These are phyloP conservation scores for Fusarium chuoi DNA, from an alignment of 2,329 filamentous ascomycete species.

Conservation along the genomic window DNA sequence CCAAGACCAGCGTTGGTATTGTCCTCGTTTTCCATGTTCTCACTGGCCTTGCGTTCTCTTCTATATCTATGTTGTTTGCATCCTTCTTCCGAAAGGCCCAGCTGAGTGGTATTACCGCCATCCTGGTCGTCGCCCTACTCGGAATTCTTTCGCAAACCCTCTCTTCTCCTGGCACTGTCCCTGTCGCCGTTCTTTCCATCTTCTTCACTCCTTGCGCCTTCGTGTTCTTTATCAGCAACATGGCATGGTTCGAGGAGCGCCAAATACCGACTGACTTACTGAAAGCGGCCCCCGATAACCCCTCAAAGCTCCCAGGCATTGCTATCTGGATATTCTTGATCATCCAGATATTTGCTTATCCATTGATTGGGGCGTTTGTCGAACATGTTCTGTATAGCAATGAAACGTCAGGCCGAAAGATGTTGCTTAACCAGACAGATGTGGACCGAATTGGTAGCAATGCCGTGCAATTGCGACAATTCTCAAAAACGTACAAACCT, in stretches of 20 bases:
- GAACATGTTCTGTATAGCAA: slow-evolving; percentile 83
- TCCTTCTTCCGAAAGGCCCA: slow-evolving; percentile 89
- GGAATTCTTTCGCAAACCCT: slow-evolving; percentile 85
- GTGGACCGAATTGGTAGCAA: slow-evolving; percentile 47
- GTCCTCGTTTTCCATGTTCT: slow-evolving; percentile 80
- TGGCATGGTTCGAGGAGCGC: slow-evolving; percentile 79
- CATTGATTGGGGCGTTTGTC: slow-evolving; percentile 77
- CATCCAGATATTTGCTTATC: slow-evolving; percentile 82
- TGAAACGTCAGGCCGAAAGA: slow-evolving; percentile 68
- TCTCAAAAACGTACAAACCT: slow-evolving; percentile 83
- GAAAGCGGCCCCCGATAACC: slow-evolving; percentile 69
- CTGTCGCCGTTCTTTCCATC: slow-evolving; percentile 76
- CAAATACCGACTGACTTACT: slow-evolving; percentile 69
- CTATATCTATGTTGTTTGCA: slow-evolving; percentile 82
- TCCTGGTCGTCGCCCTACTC: slow-evolving; percentile 77
- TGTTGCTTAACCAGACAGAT: slow-evolving; percentile 51
- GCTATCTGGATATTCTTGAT: slow-evolving; percentile 81
- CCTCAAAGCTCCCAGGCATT: slow-evolving; percentile 77
- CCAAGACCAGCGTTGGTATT: slow-evolving; percentile 70
- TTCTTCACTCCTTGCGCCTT: slow-evolving; percentile 91
- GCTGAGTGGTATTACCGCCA: slow-evolving; percentile 83
- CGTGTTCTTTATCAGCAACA: slow-evolving; percentile 79
- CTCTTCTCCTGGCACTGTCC: slow-evolving; percentile 67
- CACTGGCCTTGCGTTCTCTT: slow-evolving; percentile 79
- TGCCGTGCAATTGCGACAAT: slow-evolving; percentile 76